Base-by-base conservation (phyloP, 139 green algal species). In the Coelastrella sp. region DNA sequence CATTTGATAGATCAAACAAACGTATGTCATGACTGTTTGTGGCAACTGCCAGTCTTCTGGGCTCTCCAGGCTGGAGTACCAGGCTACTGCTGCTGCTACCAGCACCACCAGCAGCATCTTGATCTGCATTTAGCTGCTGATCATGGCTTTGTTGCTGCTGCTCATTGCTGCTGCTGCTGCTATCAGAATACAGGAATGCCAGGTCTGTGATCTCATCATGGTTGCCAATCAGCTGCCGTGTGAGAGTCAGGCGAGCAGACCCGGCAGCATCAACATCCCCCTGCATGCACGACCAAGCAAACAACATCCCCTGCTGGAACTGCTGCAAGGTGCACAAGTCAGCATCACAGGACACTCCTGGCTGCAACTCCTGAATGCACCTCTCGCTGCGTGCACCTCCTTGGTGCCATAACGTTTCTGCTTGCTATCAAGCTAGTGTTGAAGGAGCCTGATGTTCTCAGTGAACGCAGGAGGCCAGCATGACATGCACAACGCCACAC, bases 161-260 rank as follows among this genome's bases (percentile, higher is more conserved):
- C 81, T 78, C 61, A 66, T 75, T 61, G 59, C 81, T 78, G 82
- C 82, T 75, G 82, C n/a, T 75, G 61, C 61, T 88, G 84, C 68
- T 81, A 35, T 19, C n/a, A 15, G 66, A 68, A 25, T 93, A 93
- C 20, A 98, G 59, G 24, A 99, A 96, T 5, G 94, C 91, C 56
- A 99, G 61, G 92, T 99, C 97, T 9, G 96, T 98, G 20, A 99
- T 94, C 90, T 99, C 96, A 72, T 98, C 97, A 22, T 97, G 97
- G 92, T 99, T 98, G 57, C 97, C 97, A 0, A 99, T 93, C 60
- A 99, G 93, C 93, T 99, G 95, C n/a, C 91, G 89, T 6, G 72
- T 79, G 25, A 98, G 70, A 7, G 60, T 17, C 22, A 75, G 85
- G 59, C 68, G 56, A 27, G 75, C 86, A 82, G 59, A 20, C 35